Evolutionary conservation across 495 filamentous ascomycete species (phyloP), one percentile per base, ranked within the genome.

Genomic region (Penicillium psychrofluorescens): DNA sequence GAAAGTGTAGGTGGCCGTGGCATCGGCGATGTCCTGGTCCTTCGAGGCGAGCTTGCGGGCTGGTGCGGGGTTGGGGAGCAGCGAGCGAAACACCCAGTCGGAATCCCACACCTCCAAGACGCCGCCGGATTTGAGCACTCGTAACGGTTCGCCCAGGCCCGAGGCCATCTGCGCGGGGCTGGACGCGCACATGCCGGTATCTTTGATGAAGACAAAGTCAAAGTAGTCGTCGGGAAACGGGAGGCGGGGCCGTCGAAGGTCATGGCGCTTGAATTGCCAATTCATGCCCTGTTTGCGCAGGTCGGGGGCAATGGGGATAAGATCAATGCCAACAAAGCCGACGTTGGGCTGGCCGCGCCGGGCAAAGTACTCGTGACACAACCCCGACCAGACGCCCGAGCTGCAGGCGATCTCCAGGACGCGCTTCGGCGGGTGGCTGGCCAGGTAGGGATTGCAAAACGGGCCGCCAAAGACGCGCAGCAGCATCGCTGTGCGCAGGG

Each of bases 331-430:
- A 1, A 83, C 84, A 59, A 95, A 95, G 13, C 79, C 76, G 16
- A 87, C 75, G 51, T 72, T 66, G 27, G 62, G 52, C 46, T 81
- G 69, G 12, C 85, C 86, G 14, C 72, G 71, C 22, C 72, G 71
- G 34, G 72, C 68, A 53, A 90, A 85, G 61, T 87, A 80, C 15
- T 84, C 75, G 62, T 91, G 84, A 60, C 86, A 92, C 65, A 84
- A 75, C 59, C 85, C 83, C 48, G 86, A 90, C 91, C 91, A 95
- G 49, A 91, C 81, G 27, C 81, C 91, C 11, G 85, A 85, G 7
- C 91, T 91, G 63, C 91, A 97, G 31, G 84, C 88, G 41, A 95
- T 62, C 55, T 97, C 91, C 36, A 97, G 70, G 13, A 97, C 80
- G 47, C 81, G 84, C 50, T 73, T 72, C 0, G 90, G 90, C 14